Evolutionary conservation across 2,329 filamentous ascomycete species (phyloP).

Genomic region (Xylariaceae sp.): DNA sequence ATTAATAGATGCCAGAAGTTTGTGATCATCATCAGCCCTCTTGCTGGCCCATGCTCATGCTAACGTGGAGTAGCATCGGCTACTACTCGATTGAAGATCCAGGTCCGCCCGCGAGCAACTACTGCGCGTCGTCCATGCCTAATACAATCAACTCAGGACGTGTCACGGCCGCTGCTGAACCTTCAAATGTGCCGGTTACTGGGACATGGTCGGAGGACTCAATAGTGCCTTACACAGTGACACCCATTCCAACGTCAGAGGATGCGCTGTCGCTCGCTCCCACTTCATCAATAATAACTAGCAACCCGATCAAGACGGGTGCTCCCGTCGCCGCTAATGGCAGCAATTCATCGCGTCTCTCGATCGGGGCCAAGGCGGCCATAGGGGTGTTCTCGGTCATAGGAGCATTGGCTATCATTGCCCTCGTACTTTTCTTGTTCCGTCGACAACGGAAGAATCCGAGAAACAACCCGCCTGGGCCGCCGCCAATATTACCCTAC

Average conservation of each 20-base stretch:
- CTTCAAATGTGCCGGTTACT: not conserved
- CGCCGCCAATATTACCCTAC: slow-evolving; percentile 19
- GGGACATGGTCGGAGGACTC: slow-evolving; percentile 3
- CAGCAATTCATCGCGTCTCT: slow-evolving; percentile 29
- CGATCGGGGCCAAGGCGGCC: slow-evolving; percentile 40
- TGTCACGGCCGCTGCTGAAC: not conserved
- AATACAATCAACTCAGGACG: not conserved
- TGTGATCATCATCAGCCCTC: slow-evolving; percentile 17
- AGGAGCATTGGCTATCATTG: slow-evolving; percentile 35
- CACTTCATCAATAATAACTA: slow-evolving; percentile 2
- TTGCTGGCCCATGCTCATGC: not conserved
- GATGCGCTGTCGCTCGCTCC: not conserved
- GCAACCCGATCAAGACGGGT: slow-evolving; percentile 1
- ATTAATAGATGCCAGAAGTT: slow-evolving; percentile 50
- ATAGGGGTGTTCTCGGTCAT: slow-evolving; percentile 41
- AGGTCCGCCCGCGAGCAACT: slow-evolving; percentile 16
- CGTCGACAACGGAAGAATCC: slow-evolving; percentile 29
- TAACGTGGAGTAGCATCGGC: slow-evolving; percentile 25
- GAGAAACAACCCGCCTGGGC: slow-evolving; percentile 9
- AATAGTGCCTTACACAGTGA: not conserved
- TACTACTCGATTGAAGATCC: slow-evolving; percentile 27
- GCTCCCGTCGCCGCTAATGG: slow-evolving; percentile 5
- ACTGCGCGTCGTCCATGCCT: slow-evolving; percentile 10
- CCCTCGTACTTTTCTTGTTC: slow-evolving; percentile 36
- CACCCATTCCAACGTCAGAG: slow-evolving; percentile 1